Base-by-base conservation (phyloP, 805 yeast genomes). In the Saccharomycopsis amapae region DNA sequence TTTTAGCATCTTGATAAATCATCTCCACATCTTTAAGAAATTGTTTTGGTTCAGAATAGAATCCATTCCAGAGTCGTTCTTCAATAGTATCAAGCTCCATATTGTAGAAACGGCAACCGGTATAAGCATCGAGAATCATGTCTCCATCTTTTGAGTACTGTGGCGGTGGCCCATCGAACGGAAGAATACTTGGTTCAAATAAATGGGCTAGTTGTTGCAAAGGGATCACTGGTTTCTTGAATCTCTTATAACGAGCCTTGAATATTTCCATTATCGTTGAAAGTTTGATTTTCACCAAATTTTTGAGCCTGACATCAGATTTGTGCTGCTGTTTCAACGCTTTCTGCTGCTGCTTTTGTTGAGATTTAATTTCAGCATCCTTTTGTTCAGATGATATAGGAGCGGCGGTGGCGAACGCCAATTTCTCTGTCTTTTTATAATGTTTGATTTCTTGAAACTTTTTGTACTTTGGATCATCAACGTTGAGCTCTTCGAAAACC, bases 51-150 rank as follows among this genome's bases (percentile, higher is more conserved):
- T 88, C 96, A 32, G 86, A 81, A 58, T 93, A 93, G 62, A 65
- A 93, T 0, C 98, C 98, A 62, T 93, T 93, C 98, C 98, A 93
- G 45, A 93, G 64, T 48, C 98, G 72, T 60, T 93, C 97, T 58
- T 93, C 98, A 28, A 93, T 77, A 15, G 88, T 81, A 58, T 93
- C 98, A 45, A 93, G 67, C 58, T 93, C 98, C 85, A 93, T 93
- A 56, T 93, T 93, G 65, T 71, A 74, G 58, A 71, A 90, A 53
- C 69, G 72, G 46, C 75, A 76, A 2, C 93, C 94, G 0, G 95
- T 82, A 0, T 79, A 63, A 9, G 76, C 69, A 56, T 93, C 97
- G n/a, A 79, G 63, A 54, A 93, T 85, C 90, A 78, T 83, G 52
- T 85, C 79, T 35, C 78, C 79, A 49, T 73, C 75, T 49, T 73